Evolutionary conservation across 2,329 filamentous ascomycete species (phyloP).

Genomic region (Talaromyces sp.): DNA sequence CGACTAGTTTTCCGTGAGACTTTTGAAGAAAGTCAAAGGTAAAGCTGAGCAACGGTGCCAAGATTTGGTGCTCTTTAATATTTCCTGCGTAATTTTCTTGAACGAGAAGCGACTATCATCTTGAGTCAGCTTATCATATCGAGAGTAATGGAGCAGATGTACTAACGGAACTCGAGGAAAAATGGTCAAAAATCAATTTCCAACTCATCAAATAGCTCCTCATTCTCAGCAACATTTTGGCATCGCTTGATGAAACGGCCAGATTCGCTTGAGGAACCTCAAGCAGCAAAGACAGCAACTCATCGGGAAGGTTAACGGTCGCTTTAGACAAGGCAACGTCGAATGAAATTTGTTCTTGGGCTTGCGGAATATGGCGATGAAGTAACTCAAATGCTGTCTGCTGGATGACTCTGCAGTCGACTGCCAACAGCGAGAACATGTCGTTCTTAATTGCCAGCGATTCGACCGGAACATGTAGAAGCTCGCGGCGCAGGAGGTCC

Average conservation of each 20-base stretch:
- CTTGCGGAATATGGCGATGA: slow-evolving; percentile 70
- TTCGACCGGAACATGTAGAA: slow-evolving; percentile 60
- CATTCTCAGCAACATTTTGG: slow-evolving; percentile 63
- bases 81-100: slow-evolving; percentile 75
- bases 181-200: slow-evolving; percentile 86
- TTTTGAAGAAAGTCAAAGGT: slow-evolving; percentile 82
- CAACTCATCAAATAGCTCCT: slow-evolving; percentile 83
- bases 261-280: slow-evolving; percentile 72
- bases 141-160: slow-evolving; percentile 12
- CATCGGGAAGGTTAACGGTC: slow-evolving; percentile 69
- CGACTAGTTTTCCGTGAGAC: slow-evolving; percentile 65
- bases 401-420: slow-evolving; percentile 71
- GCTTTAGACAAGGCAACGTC: slow-evolving; percentile 58
- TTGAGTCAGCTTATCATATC: slow-evolving; percentile 25
- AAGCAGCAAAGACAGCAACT: slow-evolving; percentile 77
- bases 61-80: slow-evolving; percentile 68
- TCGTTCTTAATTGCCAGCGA: slow-evolving; percentile 62
- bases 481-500: slow-evolving; percentile 65
- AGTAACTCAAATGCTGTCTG: slow-evolving; percentile 76
- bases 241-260: slow-evolving; percentile 60
- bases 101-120: slow-evolving; percentile 65
- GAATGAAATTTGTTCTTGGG: slow-evolving; percentile 77
- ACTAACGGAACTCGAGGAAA: slow-evolving; percentile 60
- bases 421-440: slow-evolving; percentile 72
- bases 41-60: slow-evolving; percentile 69